phyloP scores from a whole-genome alignment of 2,329 filamentous ascomycete species.

The Aspergillus versicolor region DNA sequence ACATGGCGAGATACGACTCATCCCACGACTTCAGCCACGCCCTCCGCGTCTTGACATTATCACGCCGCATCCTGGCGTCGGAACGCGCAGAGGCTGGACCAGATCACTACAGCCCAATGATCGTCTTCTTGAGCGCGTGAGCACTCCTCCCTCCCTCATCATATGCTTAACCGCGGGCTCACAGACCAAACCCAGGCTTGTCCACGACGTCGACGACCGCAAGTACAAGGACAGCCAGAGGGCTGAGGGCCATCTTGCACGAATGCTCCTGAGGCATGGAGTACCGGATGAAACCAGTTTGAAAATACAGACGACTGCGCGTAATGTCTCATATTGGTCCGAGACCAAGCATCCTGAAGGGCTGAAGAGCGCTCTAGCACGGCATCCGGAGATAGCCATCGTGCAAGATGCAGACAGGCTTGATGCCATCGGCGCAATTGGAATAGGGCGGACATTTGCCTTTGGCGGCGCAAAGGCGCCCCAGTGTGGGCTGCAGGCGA shows the following conservation, averaged over 20 bases:
- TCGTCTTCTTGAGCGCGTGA: neutral
- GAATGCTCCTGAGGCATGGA: neutral
- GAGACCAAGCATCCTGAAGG: neutral
- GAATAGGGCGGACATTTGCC: neutral
- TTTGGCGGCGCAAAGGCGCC: neutral
- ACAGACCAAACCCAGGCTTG: neutral
- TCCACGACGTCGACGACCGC: neutral
- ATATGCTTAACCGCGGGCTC: neutral
- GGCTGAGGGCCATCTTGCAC: neutral
- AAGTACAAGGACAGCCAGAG: neutral
- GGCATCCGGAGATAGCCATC: slow-evolving; percentile 5
- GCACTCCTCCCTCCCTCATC: neutral
- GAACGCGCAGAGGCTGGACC: neutral
- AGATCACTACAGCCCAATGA: neutral
- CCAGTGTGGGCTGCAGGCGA: neutral
- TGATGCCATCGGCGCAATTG: slow-evolving; percentile 11
- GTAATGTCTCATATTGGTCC: neutral
- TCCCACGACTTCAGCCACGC: neutral
- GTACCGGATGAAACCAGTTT: no score
- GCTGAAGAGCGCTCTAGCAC: neutral
- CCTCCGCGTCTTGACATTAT: neutral
- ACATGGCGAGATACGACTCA: neutral
- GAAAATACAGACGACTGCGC: neutral
- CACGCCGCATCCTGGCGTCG: neutral
- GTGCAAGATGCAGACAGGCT: slow-evolving; percentile 11